Base-by-base conservation (phyloP, 352 stramenopile species). In the Phytopythium boreale region DNA sequence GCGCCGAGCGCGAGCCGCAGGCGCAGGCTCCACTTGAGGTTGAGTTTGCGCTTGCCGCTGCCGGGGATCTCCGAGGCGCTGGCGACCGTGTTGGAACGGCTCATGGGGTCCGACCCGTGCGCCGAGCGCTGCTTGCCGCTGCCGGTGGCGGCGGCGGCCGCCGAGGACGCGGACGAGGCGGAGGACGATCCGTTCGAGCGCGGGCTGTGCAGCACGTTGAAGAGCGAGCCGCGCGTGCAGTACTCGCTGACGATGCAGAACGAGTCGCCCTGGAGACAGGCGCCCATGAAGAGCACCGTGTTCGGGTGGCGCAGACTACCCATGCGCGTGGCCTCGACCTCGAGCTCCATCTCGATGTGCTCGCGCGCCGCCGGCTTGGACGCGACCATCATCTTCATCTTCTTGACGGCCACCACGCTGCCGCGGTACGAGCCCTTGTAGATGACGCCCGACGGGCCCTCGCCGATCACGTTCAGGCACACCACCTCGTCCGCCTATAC, bases 251-350 rank as follows among this genome's bases (percentile, higher is more conserved):
- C 85, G 59, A 99, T 98, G 51, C 95, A 98, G 59, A 98, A 93
- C 71, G 98, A 97, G 47, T 97, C 93, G 59, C 96, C 90, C 62
- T 97, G 84, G 17, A 99, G 81, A 76, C 96, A 99, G 39, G 96
- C 96, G 46, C 97, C 97, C 93, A 99, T 99, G 74, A 99, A 99
- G 24, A 99, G 80, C 66, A 98, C 98, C 27, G 98, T 98, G 77
- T 99, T 99, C 4, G 97, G 97, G 78, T 99, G 97, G n/a, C 96
- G 80, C 68, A 99, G 85, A 51, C 84, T 92, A 59, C 87, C 87
- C 85, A 96, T 96, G 53, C 87, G 80, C 37, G 84, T 83, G 53
- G 86, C 87, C 56, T 94, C 85, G 34, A 90, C 72, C 64, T 93
- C 77, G n/a, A 96, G 77, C 61, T 89, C 81, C 73, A 84, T 90